These are phyloP conservation scores for Botryotinia globosa DNA, from an alignment of 2,329 filamentous ascomycete species.

Conservation along the genomic window DNA sequence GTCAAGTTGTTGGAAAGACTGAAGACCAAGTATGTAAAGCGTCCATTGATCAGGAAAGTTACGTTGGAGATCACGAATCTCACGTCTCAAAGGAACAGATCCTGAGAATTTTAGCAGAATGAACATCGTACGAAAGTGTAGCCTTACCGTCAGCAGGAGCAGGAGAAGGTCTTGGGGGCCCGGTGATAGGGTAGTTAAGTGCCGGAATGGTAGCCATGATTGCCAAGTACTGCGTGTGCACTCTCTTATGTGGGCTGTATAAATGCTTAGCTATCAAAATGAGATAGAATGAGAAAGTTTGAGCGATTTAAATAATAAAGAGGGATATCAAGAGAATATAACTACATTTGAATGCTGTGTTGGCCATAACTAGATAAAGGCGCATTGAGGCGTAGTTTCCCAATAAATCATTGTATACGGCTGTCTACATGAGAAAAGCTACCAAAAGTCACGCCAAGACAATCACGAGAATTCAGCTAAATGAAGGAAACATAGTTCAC, in stretches of 20 bases:
- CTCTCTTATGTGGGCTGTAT: too few relatives aligned
- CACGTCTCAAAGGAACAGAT: constrained; percentile 49
- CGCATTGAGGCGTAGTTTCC: neutral
- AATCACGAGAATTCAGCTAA: constrained; percentile 15
- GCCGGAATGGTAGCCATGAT: constrained; percentile 22
- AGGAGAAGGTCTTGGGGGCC: constrained; percentile 24
- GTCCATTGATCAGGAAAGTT: constrained; percentile 65
- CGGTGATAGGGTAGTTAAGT: constrained; percentile 28
- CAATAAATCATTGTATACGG: neutral
- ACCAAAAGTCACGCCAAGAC: neutral
- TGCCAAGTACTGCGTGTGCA: neutral
- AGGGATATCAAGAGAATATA: neutral
- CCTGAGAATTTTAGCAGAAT: constrained; percentile 22
- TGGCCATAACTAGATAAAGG: neutral
- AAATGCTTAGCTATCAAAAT: neutral
- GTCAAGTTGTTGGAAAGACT: constrained; percentile 63
- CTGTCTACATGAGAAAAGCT: neutral
- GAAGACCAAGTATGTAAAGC: constrained; percentile 71
- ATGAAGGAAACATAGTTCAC: neutral
- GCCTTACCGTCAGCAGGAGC: constrained; percentile 27
- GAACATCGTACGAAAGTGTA: neutral
- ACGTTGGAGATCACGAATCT: constrained; percentile 64
- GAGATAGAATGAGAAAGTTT: constrained; percentile 15
- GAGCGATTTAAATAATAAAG: neutral
- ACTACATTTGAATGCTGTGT: neutral